Evolutionary conservation across 176 grass and related monocot species (phyloP).

Genomic region (Poa annua): DNA sequence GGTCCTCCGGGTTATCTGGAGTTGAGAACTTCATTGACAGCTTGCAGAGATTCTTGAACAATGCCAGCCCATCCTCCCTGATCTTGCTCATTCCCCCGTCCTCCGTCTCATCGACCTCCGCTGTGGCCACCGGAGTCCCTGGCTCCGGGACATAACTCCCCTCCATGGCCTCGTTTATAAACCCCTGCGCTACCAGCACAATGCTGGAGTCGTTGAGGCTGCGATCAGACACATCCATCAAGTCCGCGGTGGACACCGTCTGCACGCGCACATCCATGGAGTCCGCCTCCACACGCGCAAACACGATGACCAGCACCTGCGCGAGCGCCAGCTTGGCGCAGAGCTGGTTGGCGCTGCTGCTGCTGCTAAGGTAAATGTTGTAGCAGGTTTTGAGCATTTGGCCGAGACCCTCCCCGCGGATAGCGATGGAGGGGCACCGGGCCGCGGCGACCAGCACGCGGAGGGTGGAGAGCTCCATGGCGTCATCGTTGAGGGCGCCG

Average conservation of each 20-base stretch:
- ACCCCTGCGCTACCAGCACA: constrained; percentile 79
- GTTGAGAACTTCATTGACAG: constrained; percentile 91
- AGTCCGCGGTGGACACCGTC: constrained; percentile 72
- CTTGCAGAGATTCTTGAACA: constrained; percentile 94
- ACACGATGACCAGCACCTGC: constrained; percentile 81
- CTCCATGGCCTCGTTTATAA: constrained; percentile 87
- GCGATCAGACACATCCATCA: constrained; percentile 91
- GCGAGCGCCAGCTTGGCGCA: constrained; percentile 86
- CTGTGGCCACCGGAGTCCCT: constrained; percentile 10
- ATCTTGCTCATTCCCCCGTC: constrained; percentile 52
- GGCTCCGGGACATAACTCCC: constrained; percentile 52
- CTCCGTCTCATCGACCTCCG: constrained; percentile 51
- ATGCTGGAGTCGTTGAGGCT: constrained; percentile 86
- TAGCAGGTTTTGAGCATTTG: constrained; percentile 88
- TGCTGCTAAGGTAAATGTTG: constrained; percentile 89
- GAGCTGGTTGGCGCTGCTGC: constrained; percentile 78
- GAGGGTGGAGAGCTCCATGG: constrained; percentile 75
- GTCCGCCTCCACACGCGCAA: constrained; percentile 67
- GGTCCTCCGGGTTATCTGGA: constrained; percentile 76
- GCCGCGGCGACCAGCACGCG: constrained; percentile 71
- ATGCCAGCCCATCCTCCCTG: constrained; percentile 62
- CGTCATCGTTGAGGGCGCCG: constrained; percentile 55
- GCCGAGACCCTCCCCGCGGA: constrained; percentile 77
- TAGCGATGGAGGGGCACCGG: constrained; percentile 60
- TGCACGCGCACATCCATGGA: constrained; percentile 57